Base-by-base conservation (phyloP, 2,329 filamentous ascomycete species). In the Monosporascus sp. region DNA sequence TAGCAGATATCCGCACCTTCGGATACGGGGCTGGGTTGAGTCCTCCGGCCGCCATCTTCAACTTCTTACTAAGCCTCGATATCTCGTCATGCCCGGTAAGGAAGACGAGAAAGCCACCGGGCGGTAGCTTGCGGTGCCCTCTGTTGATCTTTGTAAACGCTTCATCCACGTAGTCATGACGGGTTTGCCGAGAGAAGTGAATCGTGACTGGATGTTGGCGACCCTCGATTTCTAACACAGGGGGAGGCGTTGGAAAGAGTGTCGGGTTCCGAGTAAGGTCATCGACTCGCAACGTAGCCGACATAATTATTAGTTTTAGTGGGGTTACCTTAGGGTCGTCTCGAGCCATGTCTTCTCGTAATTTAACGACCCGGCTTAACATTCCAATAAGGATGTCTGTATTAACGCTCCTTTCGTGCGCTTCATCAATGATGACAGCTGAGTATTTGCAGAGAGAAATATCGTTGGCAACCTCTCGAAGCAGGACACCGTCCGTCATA, bases 351-450 rank as follows among this genome's bases (percentile, higher is more conserved):
- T 90, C 83, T 50, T 87, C 82, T 54, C 94, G 83, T 51, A 97
- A 74, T 61, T 90, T 90, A 48, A 97, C 89, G 36, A 97, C 91
- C 65, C 93, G 85, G 65, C 92, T 97, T 17, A 97, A 83, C 85
- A 99, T 95, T 49, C 94, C 94, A 60, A 99, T 92, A n/a, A 99
- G 74, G 41, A 99, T 95, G 68, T 99, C 95, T 0, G 95, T 99
- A 66, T 99, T 97, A 63, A 97, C 89, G 64, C 91, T 97, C 63
- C 95, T 84, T 70, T 99, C 94, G 74, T 99, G 94, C 1, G 94
- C 94, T 72, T 99, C 94, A 64, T 99, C 94, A 56, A 99, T 93
- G 48, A 99, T 83, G 50, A 99, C 89, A 15, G 88, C 89, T 0
- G 93, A 97, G 70, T 99, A 99, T 62, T 95, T 95, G 49, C 81